A percentile compares a stretch with the other conserved stretches of the same genome.
Evolutionary conservation across 352 stramenopile genomes (phyloP).

Genomic region (Phytophthora megakarya): DNA sequence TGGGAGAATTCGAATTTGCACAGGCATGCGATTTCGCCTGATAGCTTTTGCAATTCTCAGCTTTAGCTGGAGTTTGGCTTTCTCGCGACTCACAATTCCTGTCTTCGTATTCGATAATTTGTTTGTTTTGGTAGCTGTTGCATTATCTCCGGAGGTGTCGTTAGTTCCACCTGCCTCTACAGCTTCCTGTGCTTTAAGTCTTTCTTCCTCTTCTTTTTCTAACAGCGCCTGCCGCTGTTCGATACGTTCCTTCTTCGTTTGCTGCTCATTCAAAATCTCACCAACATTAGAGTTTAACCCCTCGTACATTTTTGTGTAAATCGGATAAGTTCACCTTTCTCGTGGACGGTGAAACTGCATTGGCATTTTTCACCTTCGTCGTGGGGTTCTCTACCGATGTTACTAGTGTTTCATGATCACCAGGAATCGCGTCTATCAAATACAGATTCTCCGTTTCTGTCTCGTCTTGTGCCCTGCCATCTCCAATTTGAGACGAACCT

Average conservation of each 20-base stretch:
- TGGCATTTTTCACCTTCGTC: conserved; percentile 7
- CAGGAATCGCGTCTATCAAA: background rate
- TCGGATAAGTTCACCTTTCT: conserved; percentile 20
- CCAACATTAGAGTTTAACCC: background rate
- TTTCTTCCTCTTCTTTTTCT: conserved; percentile 63
- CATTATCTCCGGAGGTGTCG: background rate
- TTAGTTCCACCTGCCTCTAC: background rate
- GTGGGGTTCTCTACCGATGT: conserved; percentile 11
- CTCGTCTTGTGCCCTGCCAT: conserved; percentile 16
- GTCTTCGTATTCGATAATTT: conserved; percentile 21
- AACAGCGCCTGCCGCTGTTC: conserved; percentile 56
- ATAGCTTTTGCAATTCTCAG: conserved; percentile 59
- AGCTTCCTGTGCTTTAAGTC: conserved; percentile 10
- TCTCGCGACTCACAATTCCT: conserved; percentile 60
- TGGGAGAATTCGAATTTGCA: conserved; percentile 73
- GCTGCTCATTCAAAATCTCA: conserved; percentile 17
- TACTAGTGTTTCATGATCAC: background rate
- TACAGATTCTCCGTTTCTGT: background rate
- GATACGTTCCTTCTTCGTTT: conserved; percentile 60
- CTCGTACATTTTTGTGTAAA: background rate
- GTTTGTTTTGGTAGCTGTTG: conserved; percentile 2
- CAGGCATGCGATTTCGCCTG: conserved; percentile 58
- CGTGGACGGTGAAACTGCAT: conserved; percentile 21
- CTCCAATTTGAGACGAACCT: background rate
- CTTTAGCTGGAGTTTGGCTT: conserved; percentile 59